A percentile compares a stretch with the other conserved stretches of the same genome.
These are phyloP conservation scores for Entonaema liquescens DNA, from an alignment of 495 filamentous ascomycete species.

Conservation along the genomic window DNA sequence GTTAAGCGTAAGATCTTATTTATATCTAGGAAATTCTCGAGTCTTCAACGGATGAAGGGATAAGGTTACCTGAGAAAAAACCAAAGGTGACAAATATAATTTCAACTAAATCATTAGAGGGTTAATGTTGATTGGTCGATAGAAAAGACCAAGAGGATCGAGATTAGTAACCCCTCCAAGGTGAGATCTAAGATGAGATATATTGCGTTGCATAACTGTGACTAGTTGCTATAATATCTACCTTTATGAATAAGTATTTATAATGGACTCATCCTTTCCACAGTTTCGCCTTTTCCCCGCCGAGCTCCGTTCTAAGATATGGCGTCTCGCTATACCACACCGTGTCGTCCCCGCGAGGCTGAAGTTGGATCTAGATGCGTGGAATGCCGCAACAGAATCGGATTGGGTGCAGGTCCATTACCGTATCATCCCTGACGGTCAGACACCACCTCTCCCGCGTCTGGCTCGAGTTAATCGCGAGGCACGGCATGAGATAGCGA, in stretches of 20 bases:
- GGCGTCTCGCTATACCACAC: constrained; percentile 14
- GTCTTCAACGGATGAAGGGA: background rate
- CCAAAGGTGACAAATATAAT: constrained; percentile 5
- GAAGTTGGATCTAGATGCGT: constrained; percentile 22
- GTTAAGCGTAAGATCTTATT: background rate
- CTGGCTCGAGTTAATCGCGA: constrained; percentile 19
- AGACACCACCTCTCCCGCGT: background rate
- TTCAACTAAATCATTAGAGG: background rate
- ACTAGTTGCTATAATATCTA: background rate
- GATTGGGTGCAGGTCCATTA: constrained; percentile 21
- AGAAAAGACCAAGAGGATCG: background rate
- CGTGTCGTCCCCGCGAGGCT: constrained; percentile 15
- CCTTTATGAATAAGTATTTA: background rate
- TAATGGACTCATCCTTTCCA: constrained; percentile 24
- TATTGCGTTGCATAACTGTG: background rate
- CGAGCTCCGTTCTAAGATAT: constrained; percentile 32
- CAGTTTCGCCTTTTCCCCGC: constrained; percentile 21
- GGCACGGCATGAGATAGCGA: constrained; percentile 14
- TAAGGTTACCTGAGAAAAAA: background rate
- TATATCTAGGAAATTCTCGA: background rate
- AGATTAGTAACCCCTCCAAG: background rate
- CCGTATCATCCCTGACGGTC: constrained; percentile 9
- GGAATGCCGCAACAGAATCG: constrained; percentile 17
- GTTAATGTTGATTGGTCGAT: constrained; percentile 4
- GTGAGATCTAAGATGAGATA: background rate